Evolutionary conservation across 1,284 basidiomycete species (phyloP), one percentile per base, ranked within the genome.

Genomic region (Ustilago tritici): DNA sequence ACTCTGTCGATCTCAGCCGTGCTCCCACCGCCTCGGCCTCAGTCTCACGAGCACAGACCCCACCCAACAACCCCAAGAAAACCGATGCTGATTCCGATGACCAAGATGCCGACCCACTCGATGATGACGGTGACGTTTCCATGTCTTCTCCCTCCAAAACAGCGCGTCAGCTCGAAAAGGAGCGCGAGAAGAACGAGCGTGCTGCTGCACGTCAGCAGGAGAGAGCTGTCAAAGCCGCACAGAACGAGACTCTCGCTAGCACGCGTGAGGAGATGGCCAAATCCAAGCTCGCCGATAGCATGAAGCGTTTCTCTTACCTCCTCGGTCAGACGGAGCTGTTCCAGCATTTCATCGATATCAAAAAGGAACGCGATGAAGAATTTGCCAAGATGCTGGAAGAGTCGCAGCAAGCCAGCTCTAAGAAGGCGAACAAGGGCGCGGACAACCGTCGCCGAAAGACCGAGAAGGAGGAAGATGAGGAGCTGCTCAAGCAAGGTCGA

Each of bases 371-470:
- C 40, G 95, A 99, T 87, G 95, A 95, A 15, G 92, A 95, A 83
- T 99, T 98, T 85, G 95, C 95, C 0, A 91, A 91, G 4, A 88
- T 98, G 85, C 89, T 99, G 68, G 78, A 84, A 38, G 94, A 95
- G 54, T 87, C 87, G 61, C 83, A 86, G 62, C 56, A 78, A 53
- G 65, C 76, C 36, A 60, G 52, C 54, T 41, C 46, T 40, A 82
- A 80, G 61, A 74, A 76, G 40, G 50, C 62, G 43, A 65, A 72
- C 36, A 63, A 65, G 46, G 69, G 65, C 19, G 79, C 77, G 12
- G 62, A 72, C 79, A 93, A 89, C 70, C 91, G 95, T 46, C 93
- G 95, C 82, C 91, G 96, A 63, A 98, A 96, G 87, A 95, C 79
- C 34, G 96, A 99, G 87, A 92, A 93, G 83, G 91, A 91, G 2